These are phyloP conservation scores for Exophiala spinifera DNA, from an alignment of 2,329 filamentous ascomycete genomes.

Conservation along the genomic window DNA sequence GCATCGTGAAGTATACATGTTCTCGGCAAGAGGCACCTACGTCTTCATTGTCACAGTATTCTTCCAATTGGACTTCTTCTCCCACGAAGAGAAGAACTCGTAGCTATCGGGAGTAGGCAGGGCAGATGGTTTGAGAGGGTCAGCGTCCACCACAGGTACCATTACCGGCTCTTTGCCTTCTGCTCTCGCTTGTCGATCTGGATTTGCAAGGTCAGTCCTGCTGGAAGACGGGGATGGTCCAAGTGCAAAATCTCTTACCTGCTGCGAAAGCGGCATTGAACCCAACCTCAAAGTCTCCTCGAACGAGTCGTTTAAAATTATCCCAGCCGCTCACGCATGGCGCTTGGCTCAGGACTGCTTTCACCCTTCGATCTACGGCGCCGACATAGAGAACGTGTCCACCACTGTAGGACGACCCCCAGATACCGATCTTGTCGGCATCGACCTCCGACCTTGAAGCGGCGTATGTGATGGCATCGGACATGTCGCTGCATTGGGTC, in stretches of 20 bases:
- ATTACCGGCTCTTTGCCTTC: conserved; percentile 32
- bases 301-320: conserved; percentile 37
- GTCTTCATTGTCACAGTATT: conserved; percentile 39
- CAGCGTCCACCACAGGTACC: conserved; percentile 35
- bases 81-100: conserved; percentile 36
- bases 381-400: conserved; percentile 41
- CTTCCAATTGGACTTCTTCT: conserved; percentile 37
- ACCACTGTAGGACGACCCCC: conserved; percentile 41
- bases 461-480: conserved; percentile 39
- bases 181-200: conserved; percentile 32
- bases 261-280: conserved; percentile 30
- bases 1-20: conserved; percentile 10
- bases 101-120: conserved; percentile 38
- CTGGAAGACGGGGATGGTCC: background rate
- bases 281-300: conserved; percentile 32
- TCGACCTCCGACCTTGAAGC: conserved; percentile 31
- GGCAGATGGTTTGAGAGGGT: conserved; percentile 33
- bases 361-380: conserved; percentile 41
- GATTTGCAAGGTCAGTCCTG: background rate
- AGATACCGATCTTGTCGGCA: conserved; percentile 34
- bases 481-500: conserved; percentile 36
- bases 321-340: conserved; percentile 38
- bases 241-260: conserved; percentile 26
- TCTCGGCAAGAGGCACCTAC: conserved; percentile 10
- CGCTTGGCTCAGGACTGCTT: conserved; percentile 40